These are phyloP conservation scores for Sicyos baderoa DNA, from an alignment of 306 rosid species.

Conservation along the genomic window DNA sequence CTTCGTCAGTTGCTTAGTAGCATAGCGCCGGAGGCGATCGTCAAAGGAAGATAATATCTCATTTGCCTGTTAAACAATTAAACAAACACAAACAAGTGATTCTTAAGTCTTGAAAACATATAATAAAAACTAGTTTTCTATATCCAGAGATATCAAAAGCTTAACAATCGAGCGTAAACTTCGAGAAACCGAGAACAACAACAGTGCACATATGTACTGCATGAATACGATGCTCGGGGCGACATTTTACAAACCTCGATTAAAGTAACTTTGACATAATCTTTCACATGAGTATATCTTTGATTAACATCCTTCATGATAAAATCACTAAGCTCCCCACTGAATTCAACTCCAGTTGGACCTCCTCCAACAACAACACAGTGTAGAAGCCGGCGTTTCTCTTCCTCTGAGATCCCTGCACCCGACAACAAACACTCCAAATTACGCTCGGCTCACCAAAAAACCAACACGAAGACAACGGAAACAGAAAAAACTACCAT, in stretches of 20 bases:
- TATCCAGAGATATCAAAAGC: background rate
- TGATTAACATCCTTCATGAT: slow-evolving; percentile 71
- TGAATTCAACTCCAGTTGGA: slow-evolving; percentile 97
- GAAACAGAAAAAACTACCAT: background rate
- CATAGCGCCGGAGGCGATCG: slow-evolving; percentile 70
- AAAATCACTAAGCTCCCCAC: slow-evolving; percentile 97
- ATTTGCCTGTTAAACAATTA: slow-evolving; percentile 51
- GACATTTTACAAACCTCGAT: slow-evolving; percentile 58
- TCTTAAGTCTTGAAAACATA: background rate
- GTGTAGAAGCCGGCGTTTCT: slow-evolving; percentile 71
- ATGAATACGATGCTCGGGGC: background rate
- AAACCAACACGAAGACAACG: background rate
- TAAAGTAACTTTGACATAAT: slow-evolving; percentile 73
- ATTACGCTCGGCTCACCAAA: background rate
- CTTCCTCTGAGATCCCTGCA: slow-evolving; percentile 65
- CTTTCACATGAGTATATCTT: slow-evolving; percentile 86
- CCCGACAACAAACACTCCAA: background rate
- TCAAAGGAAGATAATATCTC: slow-evolving; percentile 94
- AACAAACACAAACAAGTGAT: slow-evolving; percentile 2
- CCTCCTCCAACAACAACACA: slow-evolving; percentile 99
- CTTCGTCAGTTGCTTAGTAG: slow-evolving; percentile 78
- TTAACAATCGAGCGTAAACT: background rate
- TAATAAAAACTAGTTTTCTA: background rate
- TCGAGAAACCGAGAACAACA: no score
- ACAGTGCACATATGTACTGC: no score